A percentile compares a stretch with the other conserved stretches of the same genome.
Evolutionary conservation across 2,329 filamentous ascomycete species (phyloP).

Genomic region (Fusarium sp.): DNA sequence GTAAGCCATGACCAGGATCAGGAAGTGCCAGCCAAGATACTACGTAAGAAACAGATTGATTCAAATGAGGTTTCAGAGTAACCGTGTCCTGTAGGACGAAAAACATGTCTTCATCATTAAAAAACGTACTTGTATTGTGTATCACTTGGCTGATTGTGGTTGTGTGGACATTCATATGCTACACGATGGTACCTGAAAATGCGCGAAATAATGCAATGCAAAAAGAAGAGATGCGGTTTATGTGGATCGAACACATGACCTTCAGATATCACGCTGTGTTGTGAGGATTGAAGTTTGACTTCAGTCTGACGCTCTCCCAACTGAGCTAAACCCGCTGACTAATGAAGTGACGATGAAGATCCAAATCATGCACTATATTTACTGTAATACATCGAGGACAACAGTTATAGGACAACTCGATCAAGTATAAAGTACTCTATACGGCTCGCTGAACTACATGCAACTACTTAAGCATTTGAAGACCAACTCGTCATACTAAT

Average conservation of each 20-base stretch:
- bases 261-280: constrained; percentile 27
- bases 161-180: background rate
- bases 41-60: too few species aligned
- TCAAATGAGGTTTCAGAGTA: too few species aligned
- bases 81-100: too few species aligned
- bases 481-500: too few species aligned
- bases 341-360: background rate
- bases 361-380: too few species aligned
- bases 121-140: too few species aligned
- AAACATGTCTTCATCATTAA: background rate
- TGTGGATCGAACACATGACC: constrained; percentile 37
- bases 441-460: too few species aligned
- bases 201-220: background rate
- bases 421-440: too few species aligned
- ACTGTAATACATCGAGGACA: rapidly evolving
- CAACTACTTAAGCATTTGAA: too few species aligned
- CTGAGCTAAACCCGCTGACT: constrained; percentile 36
- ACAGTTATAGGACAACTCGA: too few species aligned
- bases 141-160: too few species aligned
- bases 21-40: background rate
- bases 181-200: too few species aligned
- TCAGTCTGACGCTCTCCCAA: constrained; percentile 37
- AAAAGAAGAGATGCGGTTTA: constrained; percentile 20
- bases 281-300: constrained; percentile 32
- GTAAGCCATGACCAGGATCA: background rate